These are phyloP conservation scores for Lactarius quietus DNA, from an alignment of 768 basidiomycete genomes.

Conservation along the genomic window DNA sequence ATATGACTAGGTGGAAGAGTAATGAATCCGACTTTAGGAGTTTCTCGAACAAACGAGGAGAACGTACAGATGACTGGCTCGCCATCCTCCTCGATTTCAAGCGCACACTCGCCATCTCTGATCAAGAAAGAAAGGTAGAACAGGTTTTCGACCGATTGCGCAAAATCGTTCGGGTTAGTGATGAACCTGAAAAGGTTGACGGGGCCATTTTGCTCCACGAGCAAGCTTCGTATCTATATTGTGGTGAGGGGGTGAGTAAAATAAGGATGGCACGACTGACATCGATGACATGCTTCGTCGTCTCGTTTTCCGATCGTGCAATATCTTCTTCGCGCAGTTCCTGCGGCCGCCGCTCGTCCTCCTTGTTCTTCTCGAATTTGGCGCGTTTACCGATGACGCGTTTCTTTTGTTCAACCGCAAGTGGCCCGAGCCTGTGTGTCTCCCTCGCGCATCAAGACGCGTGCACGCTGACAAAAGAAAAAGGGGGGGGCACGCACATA, in stretches of 20 bases:
- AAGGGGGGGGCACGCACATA: conserved; percentile 58
- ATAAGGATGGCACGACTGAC: conserved; percentile 41
- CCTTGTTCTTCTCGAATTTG: conserved; percentile 68
- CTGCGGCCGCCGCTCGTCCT: conserved; percentile 65
- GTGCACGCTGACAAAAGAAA: neutral
- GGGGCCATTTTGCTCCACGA: conserved; percentile 43
- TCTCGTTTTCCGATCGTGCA: conserved; percentile 79
- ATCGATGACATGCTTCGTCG: conserved; percentile 75
- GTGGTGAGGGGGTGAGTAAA: neutral
- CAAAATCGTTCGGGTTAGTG: conserved; percentile 86
- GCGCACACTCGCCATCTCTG: conserved; percentile 74
- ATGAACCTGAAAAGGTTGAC: conserved; percentile 86
- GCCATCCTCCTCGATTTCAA: conserved; percentile 63
- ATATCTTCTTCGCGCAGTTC: conserved; percentile 84
- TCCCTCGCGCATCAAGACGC: conserved; percentile 22
- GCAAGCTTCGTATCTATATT: conserved; percentile 56
- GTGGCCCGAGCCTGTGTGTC: conserved; percentile 78
- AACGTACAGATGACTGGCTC: conserved; percentile 69
- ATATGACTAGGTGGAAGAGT: conserved; percentile 43
- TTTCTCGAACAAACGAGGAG: neutral
- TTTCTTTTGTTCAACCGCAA: conserved; percentile 83
- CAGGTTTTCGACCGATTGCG: conserved; percentile 93
- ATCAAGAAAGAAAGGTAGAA: conserved; percentile 95
- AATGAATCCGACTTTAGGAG: neutral
- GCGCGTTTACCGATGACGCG: conserved; percentile 56